Conservation (phyloP, 495 filamentous ascomycete genomes). For the Xylaria castorea region DNA sequence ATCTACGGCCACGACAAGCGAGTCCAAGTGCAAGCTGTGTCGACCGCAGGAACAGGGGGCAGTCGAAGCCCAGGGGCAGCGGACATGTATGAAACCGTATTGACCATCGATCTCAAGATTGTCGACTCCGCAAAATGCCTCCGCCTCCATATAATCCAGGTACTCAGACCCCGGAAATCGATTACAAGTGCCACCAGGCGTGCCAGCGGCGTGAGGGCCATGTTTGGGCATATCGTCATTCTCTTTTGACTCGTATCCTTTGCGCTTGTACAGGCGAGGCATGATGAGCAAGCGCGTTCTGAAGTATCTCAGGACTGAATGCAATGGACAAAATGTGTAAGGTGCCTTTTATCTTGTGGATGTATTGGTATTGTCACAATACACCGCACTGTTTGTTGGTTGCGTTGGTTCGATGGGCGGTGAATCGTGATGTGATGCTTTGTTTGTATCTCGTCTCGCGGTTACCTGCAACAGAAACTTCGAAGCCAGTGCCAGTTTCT, state of each 20-base stretch:
- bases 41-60: neutral
- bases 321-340: neutral
- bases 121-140: neutral
- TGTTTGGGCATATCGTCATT: neutral
- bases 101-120: neutral
- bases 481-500: neutral
- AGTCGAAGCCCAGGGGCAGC: constrained; percentile 7
- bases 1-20: constrained; percentile 16
- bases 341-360: too few relatives aligned
- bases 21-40: constrained; percentile 14
- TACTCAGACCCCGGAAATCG: neutral
- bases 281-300: neutral
- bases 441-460: neutral
- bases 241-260: neutral
- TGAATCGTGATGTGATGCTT: neutral
- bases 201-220: neutral
- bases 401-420: neutral
- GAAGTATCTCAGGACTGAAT: neutral
- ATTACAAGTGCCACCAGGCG: neutral
- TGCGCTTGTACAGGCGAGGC: neutral
- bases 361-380: neutral
- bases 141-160: neutral
- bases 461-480: neutral
- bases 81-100: neutral
- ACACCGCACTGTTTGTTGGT: neutral